Evolutionary conservation across 2,329 filamentous ascomycete genomes (phyloP).

Genomic region (Penicillium sumatraense): DNA sequence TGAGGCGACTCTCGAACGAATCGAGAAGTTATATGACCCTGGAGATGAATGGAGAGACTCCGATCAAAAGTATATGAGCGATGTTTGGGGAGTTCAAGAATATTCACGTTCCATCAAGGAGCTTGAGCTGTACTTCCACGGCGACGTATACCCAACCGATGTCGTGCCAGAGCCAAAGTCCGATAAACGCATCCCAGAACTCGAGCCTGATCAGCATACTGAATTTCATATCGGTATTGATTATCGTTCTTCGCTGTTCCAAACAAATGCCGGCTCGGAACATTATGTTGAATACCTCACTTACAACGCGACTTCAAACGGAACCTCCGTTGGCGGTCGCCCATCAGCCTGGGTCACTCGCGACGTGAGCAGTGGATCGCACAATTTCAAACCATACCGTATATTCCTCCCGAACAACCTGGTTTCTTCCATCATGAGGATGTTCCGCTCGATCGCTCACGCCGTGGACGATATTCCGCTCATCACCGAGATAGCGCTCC

Average conservation of each 20-base stretch:
- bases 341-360: conserved; percentile 4
- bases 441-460: conserved; percentile 7
- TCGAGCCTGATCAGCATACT: conserved; percentile 3
- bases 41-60: conserved; percentile 17
- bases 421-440: conserved; percentile 3
- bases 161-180: conserved; percentile 4
- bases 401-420: conserved; percentile 11
- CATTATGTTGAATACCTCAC: conserved; percentile 13
- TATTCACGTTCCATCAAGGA: conserved; percentile 12
- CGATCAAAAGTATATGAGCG: conserved; percentile 21
- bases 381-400: conserved; percentile 14
- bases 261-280: conserved; percentile 18
- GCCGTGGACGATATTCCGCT: conserved; percentile 4
- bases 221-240: conserved; percentile 19
- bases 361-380: conserved; percentile 7
- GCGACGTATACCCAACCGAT: conserved; percentile 6
- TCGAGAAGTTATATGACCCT: conserved; percentile 13
- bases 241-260: conserved; percentile 14
- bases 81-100: conserved; percentile 20
- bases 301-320: conserved; percentile 2
- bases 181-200: conserved; percentile 6
- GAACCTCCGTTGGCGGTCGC: neutral
- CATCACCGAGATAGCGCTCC: conserved; percentile 9
- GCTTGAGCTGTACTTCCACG: conserved; percentile 14
- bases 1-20: conserved; percentile 13